These are phyloP conservation scores for Marchantia polymorpha DNA, from an alignment of 225 moss, liverwort and hornwort genomes.

Conservation along the genomic window DNA sequence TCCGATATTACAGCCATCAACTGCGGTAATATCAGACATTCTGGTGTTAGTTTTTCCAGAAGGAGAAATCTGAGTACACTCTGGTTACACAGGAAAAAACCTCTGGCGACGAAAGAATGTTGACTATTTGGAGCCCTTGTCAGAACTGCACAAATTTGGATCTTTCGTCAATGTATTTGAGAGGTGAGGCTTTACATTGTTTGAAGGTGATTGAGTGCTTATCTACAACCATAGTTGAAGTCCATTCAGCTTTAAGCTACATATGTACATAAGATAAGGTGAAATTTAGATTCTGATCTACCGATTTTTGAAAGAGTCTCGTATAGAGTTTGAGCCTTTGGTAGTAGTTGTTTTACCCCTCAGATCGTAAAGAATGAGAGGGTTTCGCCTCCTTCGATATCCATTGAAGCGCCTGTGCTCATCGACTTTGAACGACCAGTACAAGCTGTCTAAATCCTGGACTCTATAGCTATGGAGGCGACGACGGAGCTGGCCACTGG, in stretches of 20 bases:
- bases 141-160: background rate
- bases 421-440: slow-evolving; percentile 6
- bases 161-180: background rate
- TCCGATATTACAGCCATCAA: background rate
- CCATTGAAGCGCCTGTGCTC: slow-evolving; percentile 2
- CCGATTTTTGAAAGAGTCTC: background rate
- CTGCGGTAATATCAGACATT: background rate
- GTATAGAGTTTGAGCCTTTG: background rate
- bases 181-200: background rate
- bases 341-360: background rate
- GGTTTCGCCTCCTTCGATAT: slow-evolving; percentile 7
- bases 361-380: slow-evolving; percentile 1
- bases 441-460: background rate
- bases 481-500: slow-evolving; percentile 13
- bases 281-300: background rate
- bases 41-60: background rate
- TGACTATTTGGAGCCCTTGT: background rate
- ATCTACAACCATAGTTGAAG: background rate
- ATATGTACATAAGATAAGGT: background rate
- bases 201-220: background rate
- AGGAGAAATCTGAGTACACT: too few relatives aligned
- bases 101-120: too few relatives aligned
- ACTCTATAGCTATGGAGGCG: background rate
- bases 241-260: background rate
- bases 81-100: too few relatives aligned